phyloP scores from a whole-genome alignment of 192 early-diverging fungal genomes.

The Diversispora epigaea region DNA sequence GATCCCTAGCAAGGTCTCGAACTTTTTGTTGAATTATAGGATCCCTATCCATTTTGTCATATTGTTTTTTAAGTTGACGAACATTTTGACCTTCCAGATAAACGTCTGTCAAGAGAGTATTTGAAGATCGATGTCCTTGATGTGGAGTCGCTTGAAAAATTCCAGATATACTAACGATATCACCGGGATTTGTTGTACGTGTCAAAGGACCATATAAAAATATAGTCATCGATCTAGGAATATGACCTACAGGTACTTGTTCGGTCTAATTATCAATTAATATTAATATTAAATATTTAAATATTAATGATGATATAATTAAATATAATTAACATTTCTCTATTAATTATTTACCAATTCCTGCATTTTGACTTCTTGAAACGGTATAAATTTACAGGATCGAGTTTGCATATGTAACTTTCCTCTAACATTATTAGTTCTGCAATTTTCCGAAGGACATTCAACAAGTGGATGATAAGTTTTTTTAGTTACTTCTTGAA shows the following conservation, averaged over 20 bases:
- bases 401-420: constrained; percentile 88
- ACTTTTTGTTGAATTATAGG: constrained; percentile 53
- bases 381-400: constrained; percentile 87
- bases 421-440: constrained; percentile 76
- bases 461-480: constrained; percentile 79
- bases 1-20: constrained; percentile 60
- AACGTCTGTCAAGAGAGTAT: constrained; percentile 93
- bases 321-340: too few relatives aligned
- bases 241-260: constrained; percentile 98
- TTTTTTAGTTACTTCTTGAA: constrained; percentile 82
- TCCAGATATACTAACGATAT: constrained; percentile 79
- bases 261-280: constrained; percentile 62
- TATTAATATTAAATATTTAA: background rate
- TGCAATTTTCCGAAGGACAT: constrained; percentile 79
- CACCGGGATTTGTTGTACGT: constrained; percentile 83
- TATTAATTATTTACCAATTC: constrained; percentile 67
- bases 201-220: constrained; percentile 80
- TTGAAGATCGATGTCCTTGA: constrained; percentile 86
- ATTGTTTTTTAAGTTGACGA: constrained; percentile 85
- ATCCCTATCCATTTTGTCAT: constrained; percentile 75
- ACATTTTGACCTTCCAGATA: constrained; percentile 90
- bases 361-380: constrained; percentile 96
- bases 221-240: constrained; percentile 94
- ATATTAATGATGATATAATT: background rate
- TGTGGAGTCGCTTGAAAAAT: constrained; percentile 91